Percentiles rank a stretch among this genome's conserved stretches.
These are phyloP conservation scores for Suillus placidus DNA, from an alignment of 768 basidiomycete genomes.

Conservation along the genomic window DNA sequence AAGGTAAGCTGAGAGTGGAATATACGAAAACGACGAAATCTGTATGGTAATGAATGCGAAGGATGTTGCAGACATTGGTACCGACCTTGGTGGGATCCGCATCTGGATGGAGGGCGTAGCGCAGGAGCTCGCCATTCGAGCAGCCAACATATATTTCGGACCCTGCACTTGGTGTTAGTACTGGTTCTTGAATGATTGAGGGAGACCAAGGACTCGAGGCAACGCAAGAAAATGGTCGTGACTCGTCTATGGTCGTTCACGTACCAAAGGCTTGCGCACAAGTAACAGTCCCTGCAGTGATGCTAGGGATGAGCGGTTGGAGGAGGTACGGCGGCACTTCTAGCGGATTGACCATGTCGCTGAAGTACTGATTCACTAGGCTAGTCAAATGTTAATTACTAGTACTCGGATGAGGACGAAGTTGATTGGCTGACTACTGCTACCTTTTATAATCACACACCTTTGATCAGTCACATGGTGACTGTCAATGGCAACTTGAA, in stretches of 20 bases:
- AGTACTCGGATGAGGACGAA: background rate
- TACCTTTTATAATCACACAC: background rate
- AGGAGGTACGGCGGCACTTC: slow-evolving; percentile 67
- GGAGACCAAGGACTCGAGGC: slow-evolving; percentile 11
- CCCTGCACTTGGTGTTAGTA: slow-evolving; percentile 42
- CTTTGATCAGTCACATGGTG: slow-evolving; percentile 5
- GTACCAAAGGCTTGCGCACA: slow-evolving; percentile 64
- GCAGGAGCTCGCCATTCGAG: slow-evolving; percentile 80
- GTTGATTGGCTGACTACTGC: background rate
- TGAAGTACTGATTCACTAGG: background rate
- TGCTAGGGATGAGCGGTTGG: slow-evolving; percentile 46
- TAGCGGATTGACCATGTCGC: slow-evolving; percentile 33
- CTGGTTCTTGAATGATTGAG: slow-evolving; percentile 1
- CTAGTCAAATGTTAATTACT: background rate
- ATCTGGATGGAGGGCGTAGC: slow-evolving; percentile 72
- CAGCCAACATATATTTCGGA: slow-evolving; percentile 88
- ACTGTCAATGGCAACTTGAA: too few relatives aligned
- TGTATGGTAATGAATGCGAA: background rate
- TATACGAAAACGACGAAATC: background rate
- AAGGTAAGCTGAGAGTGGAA: background rate
- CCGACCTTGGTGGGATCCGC: slow-evolving; percentile 48
- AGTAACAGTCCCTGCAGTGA: slow-evolving; percentile 29
- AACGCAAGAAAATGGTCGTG: slow-evolving; percentile 9
- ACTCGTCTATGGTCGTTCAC: slow-evolving; percentile 17
- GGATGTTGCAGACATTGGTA: slow-evolving; percentile 1